phyloP scores from a whole-genome alignment of 1,284 basidiomycete species.

The Ganoderma multipileum region DNA sequence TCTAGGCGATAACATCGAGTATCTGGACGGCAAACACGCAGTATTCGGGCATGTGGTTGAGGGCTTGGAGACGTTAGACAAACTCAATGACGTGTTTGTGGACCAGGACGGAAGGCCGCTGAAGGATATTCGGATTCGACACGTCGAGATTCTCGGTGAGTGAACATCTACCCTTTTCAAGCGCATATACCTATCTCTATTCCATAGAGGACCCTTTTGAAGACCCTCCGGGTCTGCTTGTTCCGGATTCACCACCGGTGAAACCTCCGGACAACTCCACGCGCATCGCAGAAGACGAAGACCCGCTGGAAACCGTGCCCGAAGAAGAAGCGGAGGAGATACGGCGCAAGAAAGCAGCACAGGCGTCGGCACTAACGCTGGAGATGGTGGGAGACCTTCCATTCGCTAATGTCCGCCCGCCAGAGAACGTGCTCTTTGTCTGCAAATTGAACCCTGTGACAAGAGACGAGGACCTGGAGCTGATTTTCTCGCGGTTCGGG shows the following conservation, averaged over 20 bases:
- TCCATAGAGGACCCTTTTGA: slow-evolving; percentile 90
- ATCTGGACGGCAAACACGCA: slow-evolving; percentile 95
- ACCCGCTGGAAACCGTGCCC: slow-evolving; percentile 76
- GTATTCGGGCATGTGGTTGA: slow-evolving; percentile 97
- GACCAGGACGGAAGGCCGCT: slow-evolving; percentile 91
- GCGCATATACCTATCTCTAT: slow-evolving; percentile 9
- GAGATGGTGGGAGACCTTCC: slow-evolving; percentile 99
- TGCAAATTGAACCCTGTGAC: slow-evolving; percentile 99
- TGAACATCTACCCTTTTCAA: slow-evolving; percentile 18
- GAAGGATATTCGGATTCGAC: slow-evolving; percentile 93
- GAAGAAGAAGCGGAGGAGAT: slow-evolving; percentile 85
- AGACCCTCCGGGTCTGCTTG: slow-evolving; percentile 79
- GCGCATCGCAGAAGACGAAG: slow-evolving; percentile 92
- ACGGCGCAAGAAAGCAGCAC: slow-evolving; percentile 85
- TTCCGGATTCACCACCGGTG: slow-evolving; percentile 81
- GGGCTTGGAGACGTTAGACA: slow-evolving; percentile 91
- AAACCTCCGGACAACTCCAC: slow-evolving; percentile 84
- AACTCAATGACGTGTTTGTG: slow-evolving; percentile 90
- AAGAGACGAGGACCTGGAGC: slow-evolving; percentile 93
- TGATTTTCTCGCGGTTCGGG: slow-evolving; percentile 97
- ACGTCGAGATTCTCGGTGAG: slow-evolving; percentile 90
- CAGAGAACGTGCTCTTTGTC: slow-evolving; percentile 98
- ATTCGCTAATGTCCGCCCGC: slow-evolving; percentile 96
- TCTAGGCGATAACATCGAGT: slow-evolving; percentile 89
- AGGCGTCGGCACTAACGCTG: slow-evolving; percentile 92